Evolutionary conservation across 176 grass and related monocot species (phyloP).

Genomic region (Calamus simplicifolius): DNA sequence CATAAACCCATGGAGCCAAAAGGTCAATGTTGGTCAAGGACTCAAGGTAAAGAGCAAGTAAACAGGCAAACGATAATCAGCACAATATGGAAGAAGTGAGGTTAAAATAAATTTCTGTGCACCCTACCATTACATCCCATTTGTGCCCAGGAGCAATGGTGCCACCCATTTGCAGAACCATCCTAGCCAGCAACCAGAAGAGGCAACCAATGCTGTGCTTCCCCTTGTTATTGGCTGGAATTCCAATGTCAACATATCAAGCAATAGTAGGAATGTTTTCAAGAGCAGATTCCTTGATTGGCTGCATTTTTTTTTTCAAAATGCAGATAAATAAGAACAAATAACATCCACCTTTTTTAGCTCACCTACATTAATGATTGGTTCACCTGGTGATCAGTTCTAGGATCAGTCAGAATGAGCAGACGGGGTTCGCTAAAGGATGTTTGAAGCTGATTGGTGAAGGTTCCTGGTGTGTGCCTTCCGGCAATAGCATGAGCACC

Average conservation of each 20-base stretch:
- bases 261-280: conserved; percentile 8
- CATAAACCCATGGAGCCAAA: too few relatives aligned
- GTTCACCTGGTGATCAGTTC: not conserved
- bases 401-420: conserved; percentile 8
- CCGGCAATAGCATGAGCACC: conserved; percentile 8
- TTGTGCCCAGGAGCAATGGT: conserved; percentile 4
- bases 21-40: too few relatives aligned
- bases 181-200: conserved; percentile 8
- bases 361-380: too few relatives aligned
- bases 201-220: conserved; percentile 7
- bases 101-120: too few relatives aligned
- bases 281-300: conserved; percentile 12
- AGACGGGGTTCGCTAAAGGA: conserved; percentile 8
- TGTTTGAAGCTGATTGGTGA: conserved; percentile 11
- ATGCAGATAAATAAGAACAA: too few relatives aligned
- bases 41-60: too few relatives aligned
- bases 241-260: conserved; percentile 15
- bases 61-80: too few relatives aligned
- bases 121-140: conserved; percentile 8
- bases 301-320: not conserved
- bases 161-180: conserved; percentile 8
- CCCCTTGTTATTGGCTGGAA: conserved; percentile 13
- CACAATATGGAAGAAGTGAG: too few relatives aligned
- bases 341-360: too few relatives aligned
- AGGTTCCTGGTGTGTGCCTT: conserved; percentile 9